Evolutionary conservation across 257 asterid genomes (phyloP).

Genomic region (Avicennia marina): DNA sequence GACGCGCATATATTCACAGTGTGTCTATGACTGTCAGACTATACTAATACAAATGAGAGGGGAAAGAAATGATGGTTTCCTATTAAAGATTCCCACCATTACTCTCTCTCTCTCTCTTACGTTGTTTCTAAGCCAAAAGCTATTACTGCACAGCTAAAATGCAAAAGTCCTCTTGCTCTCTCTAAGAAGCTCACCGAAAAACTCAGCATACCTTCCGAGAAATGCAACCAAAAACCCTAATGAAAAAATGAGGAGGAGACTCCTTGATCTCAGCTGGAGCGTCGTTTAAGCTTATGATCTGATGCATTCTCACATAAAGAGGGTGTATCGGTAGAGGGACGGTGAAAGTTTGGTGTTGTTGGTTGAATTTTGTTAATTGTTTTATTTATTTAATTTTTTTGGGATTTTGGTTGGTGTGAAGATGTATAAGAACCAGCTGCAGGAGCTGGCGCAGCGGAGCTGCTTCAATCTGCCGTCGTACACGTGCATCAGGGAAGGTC

Average conservation of each 20-base stretch:
- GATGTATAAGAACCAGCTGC: slow-evolving; percentile 88
- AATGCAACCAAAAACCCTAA: slow-evolving; percentile 21
- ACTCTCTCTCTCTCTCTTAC: neutral
- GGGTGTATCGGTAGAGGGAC: neutral
- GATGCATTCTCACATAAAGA: neutral
- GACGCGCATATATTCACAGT: too few relatives aligned
- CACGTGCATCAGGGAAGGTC: slow-evolving; percentile 71
- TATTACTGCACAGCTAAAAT: neutral
- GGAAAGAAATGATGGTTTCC: too few relatives aligned
- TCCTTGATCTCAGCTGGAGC: neutral
- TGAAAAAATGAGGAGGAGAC: neutral
- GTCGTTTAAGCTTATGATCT: neutral
- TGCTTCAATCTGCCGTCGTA: slow-evolving; percentile 88
- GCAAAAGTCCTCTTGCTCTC: slow-evolving; percentile 8
- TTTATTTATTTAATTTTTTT: too few relatives aligned
- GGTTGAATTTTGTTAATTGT: too few relatives aligned
- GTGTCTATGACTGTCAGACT: too few relatives aligned
- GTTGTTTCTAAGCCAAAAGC: neutral
- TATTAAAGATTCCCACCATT: too few relatives aligned
- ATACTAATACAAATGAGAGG: too few relatives aligned
- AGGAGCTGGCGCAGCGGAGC: slow-evolving; percentile 95
- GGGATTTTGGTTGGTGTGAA: neutral
- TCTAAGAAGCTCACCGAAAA: neutral
- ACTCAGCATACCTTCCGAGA: neutral
- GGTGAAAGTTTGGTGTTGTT: neutral